Conservation (phyloP, 257 asterid genomes). For the Primulina eburnea region DNA sequence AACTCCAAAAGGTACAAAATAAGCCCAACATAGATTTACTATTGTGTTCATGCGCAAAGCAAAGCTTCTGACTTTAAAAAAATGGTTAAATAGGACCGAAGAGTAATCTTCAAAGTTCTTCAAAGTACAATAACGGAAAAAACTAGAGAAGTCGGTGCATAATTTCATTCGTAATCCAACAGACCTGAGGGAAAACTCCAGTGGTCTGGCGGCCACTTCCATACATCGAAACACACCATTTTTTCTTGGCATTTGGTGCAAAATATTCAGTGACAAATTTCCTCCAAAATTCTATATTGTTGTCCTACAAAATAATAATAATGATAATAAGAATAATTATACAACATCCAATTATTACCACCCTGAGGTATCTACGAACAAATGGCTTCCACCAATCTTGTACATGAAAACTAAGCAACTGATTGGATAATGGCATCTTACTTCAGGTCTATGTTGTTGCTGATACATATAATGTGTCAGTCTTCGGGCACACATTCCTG, state of each 20-base stretch:
- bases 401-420: neutral
- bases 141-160: slow-evolving; percentile 18
- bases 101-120: slow-evolving; percentile 10
- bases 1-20: neutral
- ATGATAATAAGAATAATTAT: neutral
- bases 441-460: slow-evolving; percentile 96
- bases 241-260: slow-evolving; percentile 92
- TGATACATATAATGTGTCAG: slow-evolving; percentile 94
- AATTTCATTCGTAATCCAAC: slow-evolving; percentile 25
- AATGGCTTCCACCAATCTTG: neutral
- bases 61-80: slow-evolving; percentile 3
- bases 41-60: neutral
- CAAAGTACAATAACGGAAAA: slow-evolving; percentile 23
- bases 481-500: slow-evolving; percentile 97
- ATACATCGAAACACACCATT: slow-evolving; percentile 97
- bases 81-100: neutral
- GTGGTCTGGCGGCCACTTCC: slow-evolving; percentile 93
- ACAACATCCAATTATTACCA: slow-evolving; percentile 18
- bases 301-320: slow-evolving; percentile 51
- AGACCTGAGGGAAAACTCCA: slow-evolving; percentile 96
- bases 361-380: neutral
- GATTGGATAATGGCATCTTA: slow-evolving; percentile 29
- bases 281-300: slow-evolving; percentile 86
- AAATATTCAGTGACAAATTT: slow-evolving; percentile 85
- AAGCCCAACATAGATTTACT: neutral